Percentiles rank a stretch among this genome's conserved stretches.
phyloP scores from a whole-genome alignment of 306 rosid species.

The Astragalus glycyphyllos region DNA sequence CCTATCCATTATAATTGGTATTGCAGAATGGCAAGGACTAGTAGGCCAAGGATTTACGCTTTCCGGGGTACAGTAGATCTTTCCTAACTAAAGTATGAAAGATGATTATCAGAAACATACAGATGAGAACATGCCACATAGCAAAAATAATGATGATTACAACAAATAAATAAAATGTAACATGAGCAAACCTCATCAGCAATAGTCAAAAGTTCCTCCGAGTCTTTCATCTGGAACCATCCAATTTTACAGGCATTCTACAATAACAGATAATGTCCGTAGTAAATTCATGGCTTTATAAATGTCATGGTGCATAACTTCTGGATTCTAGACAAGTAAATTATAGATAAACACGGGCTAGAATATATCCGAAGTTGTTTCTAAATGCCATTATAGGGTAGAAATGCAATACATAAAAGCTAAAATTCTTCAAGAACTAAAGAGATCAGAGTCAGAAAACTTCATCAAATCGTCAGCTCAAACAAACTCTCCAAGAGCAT shows the following conservation, averaged over 20 bases:
- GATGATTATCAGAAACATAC: conserved; percentile 31
- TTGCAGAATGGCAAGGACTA: conserved; percentile 45
- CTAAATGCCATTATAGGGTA: neutral
- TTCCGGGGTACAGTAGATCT: conserved; percentile 55
- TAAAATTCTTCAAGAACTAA: conserved; percentile 20
- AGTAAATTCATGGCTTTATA: conserved; percentile 19
- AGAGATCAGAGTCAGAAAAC: too few relatives aligned
- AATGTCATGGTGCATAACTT: conserved; percentile 31
- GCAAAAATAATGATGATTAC: neutral
- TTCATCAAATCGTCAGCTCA: neutral
- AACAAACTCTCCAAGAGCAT: conserved; percentile 37
- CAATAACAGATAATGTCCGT: conserved; percentile 40
- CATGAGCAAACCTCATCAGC: conserved; percentile 66
- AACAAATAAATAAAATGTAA: too few relatives aligned
- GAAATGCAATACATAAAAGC: neutral
- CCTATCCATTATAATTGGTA: conserved; percentile 72
- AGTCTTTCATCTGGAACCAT: conserved; percentile 72
- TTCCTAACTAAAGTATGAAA: conserved; percentile 52
- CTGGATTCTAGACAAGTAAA: conserved; percentile 22
- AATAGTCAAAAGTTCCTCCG: conserved; percentile 60
- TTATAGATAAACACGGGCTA: conserved; percentile 13
- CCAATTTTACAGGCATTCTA: conserved; percentile 78
- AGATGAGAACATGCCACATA: conserved; percentile 5
- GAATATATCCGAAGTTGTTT: conserved; percentile 15
- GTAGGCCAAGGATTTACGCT: conserved; percentile 45